These are phyloP conservation scores for Colletotrichum sidae DNA, from an alignment of 2,329 filamentous ascomycete genomes.

Conservation along the genomic window DNA sequence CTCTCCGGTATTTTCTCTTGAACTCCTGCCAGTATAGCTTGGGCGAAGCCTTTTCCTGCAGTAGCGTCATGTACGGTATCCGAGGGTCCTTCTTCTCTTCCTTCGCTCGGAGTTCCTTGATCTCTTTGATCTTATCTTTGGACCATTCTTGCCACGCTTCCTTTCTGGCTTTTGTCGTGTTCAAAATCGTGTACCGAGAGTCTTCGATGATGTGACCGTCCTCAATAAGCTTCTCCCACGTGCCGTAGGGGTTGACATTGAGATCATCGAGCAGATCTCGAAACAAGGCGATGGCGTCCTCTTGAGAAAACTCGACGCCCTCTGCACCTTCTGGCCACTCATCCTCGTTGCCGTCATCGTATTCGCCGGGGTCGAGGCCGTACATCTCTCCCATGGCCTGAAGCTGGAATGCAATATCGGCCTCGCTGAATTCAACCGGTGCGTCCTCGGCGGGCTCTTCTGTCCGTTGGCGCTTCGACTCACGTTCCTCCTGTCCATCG, in stretches of 20 bases:
- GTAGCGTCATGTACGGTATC: slow-evolving; percentile 83
- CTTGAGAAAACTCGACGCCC: slow-evolving; percentile 76
- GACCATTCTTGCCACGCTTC: slow-evolving; percentile 90
- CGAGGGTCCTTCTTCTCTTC: slow-evolving; percentile 86
- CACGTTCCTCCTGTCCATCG: slow-evolving; percentile 52
- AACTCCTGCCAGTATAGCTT: slow-evolving; percentile 99
- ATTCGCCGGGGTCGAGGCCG: slow-evolving; percentile 80
- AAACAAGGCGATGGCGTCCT: slow-evolving; percentile 83
- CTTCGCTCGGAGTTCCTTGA: slow-evolving; percentile 78
- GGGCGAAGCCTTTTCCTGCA: slow-evolving; percentile 84
- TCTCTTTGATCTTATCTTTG: slow-evolving; percentile 76
- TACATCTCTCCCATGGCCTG: slow-evolving; percentile 91
- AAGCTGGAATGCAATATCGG: slow-evolving; percentile 93
- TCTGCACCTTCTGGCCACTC: slow-evolving; percentile 79
- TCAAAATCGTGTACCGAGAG: slow-evolving; percentile 84
- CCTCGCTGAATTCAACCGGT: slow-evolving; percentile 87
- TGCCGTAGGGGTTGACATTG: slow-evolving; percentile 84
- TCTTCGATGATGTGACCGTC: slow-evolving; percentile 87
- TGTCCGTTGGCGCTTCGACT: slow-evolving; percentile 73
- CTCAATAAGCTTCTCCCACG: slow-evolving; percentile 91
- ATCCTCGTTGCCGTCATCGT: slow-evolving; percentile 72
- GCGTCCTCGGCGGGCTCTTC: slow-evolving; percentile 62
- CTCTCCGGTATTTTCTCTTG: slow-evolving; percentile 88
- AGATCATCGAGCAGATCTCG: slow-evolving; percentile 87
- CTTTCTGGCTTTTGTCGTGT: slow-evolving; percentile 83